Percentiles rank a stretch among this genome's conserved stretches.
Evolutionary conservation across 495 filamentous ascomycete genomes (phyloP).

Genomic region (Aspergillus conjunctus): DNA sequence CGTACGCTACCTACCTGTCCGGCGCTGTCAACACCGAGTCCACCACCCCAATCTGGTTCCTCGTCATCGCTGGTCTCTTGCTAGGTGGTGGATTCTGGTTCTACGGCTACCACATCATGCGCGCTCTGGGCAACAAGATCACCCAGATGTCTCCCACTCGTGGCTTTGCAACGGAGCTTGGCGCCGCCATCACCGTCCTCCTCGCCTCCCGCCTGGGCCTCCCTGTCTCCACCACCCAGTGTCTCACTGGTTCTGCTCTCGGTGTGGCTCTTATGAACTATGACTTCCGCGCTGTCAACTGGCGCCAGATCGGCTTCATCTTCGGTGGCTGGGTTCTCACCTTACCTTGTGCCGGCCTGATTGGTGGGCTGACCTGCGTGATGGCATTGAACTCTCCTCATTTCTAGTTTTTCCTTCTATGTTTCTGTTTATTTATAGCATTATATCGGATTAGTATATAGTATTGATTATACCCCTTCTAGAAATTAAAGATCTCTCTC

Average conservation of each 20-base stretch:
- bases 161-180: slow-evolving; percentile 70
- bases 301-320: slow-evolving; percentile 40
- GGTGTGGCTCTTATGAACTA: slow-evolving; percentile 47
- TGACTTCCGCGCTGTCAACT: slow-evolving; percentile 41
- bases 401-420: slow-evolving; percentile 20
- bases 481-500: background rate
- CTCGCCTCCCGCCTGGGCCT: slow-evolving; percentile 60
- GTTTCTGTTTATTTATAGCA: background rate
- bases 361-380: slow-evolving; percentile 39
- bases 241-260: slow-evolving; percentile 39
- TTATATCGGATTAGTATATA: background rate
- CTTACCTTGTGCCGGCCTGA: slow-evolving; percentile 41
- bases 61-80: slow-evolving; percentile 58
- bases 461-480: background rate
- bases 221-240: slow-evolving; percentile 45
- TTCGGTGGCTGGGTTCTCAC: slow-evolving; percentile 44
- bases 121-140: slow-evolving; percentile 67
- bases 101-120: slow-evolving; percentile 74
- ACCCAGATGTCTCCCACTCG: slow-evolving; percentile 68
- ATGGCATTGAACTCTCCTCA: slow-evolving; percentile 45
- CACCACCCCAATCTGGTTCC: slow-evolving; percentile 66
- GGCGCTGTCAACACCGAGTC: slow-evolving; percentile 48
- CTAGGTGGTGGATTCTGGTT: slow-evolving; percentile 68
- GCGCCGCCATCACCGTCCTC: slow-evolving; percentile 67
- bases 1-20: slow-evolving; percentile 57